Percentiles rank a stretch among this genome's conserved stretches.
phyloP scores from a whole-genome alignment of 176 grass and related monocot genomes.

The Triticum aestivum region IWGSC_CS_RefSeq_v2.1 NC_057813.1:59842001-59842500 shows the following conservation, averaged over 20 bases:
- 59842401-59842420: background rate
- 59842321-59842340: background rate
- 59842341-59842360: background rate
- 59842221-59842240: background rate
- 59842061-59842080: background rate
- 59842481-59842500: background rate
- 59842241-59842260: background rate
- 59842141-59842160: background rate
- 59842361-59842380: background rate
- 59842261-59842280: background rate
- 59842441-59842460: background rate
- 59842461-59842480: background rate
- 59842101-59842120: background rate
- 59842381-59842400: background rate
- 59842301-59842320: background rate
- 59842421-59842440: background rate
- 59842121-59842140: background rate
- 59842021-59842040: background rate
- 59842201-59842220: background rate
- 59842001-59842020: background rate
- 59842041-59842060: background rate
- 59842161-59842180: background rate
- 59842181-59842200: background rate
- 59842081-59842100: background rate
- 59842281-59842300: background rate